These are phyloP conservation scores for Cucumis hystrix DNA, from an alignment of 306 rosid genomes.

Conservation along the genomic window DNA sequence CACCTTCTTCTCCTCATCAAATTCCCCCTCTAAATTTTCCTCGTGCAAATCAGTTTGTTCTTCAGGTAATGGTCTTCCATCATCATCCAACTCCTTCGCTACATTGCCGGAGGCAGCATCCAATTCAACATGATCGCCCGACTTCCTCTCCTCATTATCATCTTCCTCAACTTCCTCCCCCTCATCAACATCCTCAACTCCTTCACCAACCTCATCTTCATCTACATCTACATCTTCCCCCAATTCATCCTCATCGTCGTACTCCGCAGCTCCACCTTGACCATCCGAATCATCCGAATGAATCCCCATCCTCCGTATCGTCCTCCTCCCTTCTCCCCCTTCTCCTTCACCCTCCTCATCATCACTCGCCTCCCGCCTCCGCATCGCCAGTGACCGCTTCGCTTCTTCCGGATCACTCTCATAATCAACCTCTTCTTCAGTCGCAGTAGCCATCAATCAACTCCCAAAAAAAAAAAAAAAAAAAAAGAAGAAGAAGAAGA, in stretches of 20 bases:
- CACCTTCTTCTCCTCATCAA: conserved; percentile 68
- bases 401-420: conserved; percentile 89
- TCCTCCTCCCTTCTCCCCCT: conserved; percentile 25
- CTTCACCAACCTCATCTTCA: conserved; percentile 25
- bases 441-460: conserved; percentile 36
- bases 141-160: conserved; percentile 19
- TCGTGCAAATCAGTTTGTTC: conserved; percentile 25
- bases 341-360: conserved; percentile 61
- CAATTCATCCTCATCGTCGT: conserved; percentile 55
- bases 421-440: conserved; percentile 64
- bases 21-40: conserved; percentile 23
- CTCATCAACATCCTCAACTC: conserved; percentile 12
- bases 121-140: conserved; percentile 15
- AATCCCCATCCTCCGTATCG: conserved; percentile 30
- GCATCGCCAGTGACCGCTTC: conserved; percentile 59
- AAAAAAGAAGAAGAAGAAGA: neutral
- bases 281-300: conserved; percentile 64
- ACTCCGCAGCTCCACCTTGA: conserved; percentile 81
- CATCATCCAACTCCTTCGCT: conserved; percentile 27
- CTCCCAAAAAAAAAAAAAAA: neutral
- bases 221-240: conserved; percentile 36
- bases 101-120: conserved; percentile 17
- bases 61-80: conserved; percentile 24
- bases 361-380: conserved; percentile 81
- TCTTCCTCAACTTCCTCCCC: conserved; percentile 18